Evolutionary conservation across 2,329 filamentous ascomycete species (phyloP).

Genomic region (Chaetomiaceae sp.): DNA sequence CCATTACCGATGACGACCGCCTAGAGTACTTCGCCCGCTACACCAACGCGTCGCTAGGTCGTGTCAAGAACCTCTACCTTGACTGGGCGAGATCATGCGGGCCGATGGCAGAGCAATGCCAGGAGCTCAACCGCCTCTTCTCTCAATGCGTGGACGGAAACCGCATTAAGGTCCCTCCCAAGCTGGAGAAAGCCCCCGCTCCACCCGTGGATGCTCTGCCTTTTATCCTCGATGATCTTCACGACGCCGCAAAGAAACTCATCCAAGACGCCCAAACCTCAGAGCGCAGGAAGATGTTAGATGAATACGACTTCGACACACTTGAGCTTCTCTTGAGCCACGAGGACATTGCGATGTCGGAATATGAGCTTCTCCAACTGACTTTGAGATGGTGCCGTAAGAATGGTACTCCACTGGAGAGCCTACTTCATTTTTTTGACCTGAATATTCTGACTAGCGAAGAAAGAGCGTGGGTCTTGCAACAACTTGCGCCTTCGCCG

Average conservation of each 20-base stretch:
- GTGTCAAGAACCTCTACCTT: conserved; percentile 40
- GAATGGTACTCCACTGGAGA: conserved; percentile 27
- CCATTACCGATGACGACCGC: conserved; percentile 36
- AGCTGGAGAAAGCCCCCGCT: conserved; percentile 32
- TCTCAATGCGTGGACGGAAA: conserved; percentile 41
- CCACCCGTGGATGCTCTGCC: conserved; percentile 20
- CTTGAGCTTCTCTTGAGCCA: conserved; percentile 33
- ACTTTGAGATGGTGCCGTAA: conserved; percentile 33
- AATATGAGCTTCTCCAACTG: conserved; percentile 37
- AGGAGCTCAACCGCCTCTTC: conserved; percentile 40
- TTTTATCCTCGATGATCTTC: conserved; percentile 38
- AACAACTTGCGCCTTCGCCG: conserved; percentile 30
- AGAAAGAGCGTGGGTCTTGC: conserved; percentile 36
- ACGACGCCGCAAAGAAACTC: conserved; percentile 27
- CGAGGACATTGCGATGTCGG: conserved; percentile 35
- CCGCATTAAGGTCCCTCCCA: conserved; percentile 34
- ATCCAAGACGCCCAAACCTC: conserved; percentile 7
- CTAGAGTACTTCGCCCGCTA: conserved; percentile 39
- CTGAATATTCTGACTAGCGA: conserved; percentile 32
- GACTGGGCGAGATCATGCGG: conserved; percentile 37
- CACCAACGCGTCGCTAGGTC: conserved; percentile 36
- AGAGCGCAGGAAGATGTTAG: background rate
- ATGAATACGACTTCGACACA: conserved; percentile 27
- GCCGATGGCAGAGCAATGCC: conserved; percentile 37
- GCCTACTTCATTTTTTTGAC: conserved; percentile 32